phyloP scores from a whole-genome alignment of 495 filamentous ascomycete species.

The Xylaria intraflava region DNA sequence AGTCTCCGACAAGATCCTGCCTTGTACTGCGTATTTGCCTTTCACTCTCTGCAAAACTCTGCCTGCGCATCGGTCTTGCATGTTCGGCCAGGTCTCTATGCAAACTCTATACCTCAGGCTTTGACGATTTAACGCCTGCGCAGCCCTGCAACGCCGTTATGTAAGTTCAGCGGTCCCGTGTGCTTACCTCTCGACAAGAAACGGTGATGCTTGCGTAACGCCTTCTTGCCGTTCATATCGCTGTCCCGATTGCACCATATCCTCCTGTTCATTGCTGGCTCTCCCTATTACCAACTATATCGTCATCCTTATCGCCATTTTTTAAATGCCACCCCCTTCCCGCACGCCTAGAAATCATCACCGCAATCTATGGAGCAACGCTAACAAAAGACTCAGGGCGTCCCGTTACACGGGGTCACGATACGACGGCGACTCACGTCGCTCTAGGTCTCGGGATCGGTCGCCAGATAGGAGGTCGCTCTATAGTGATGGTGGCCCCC shows the following conservation, averaged over 20 bases:
- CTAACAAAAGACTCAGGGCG: conserved; percentile 21
- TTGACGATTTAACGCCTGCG: background rate
- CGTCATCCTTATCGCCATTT: background rate
- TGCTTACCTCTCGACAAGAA: conserved; percentile 2
- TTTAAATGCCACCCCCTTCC: background rate
- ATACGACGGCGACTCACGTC: conserved; percentile 41
- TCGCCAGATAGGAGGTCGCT: conserved; percentile 50
- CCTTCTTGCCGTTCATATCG: background rate
- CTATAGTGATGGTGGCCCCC: conserved; percentile 43
- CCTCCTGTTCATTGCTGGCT: background rate
- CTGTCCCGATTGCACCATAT: background rate
- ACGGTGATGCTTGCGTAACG: background rate
- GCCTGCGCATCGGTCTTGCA: background rate
- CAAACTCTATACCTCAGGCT: background rate
- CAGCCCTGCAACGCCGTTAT: background rate
- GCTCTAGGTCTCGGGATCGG: conserved; percentile 51
- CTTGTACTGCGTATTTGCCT: background rate
- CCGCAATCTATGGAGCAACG: background rate
- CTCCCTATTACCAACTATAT: no score
- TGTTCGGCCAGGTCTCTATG: background rate
- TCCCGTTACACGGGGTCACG: conserved; percentile 40
- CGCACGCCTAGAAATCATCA: background rate
- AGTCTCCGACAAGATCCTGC: background rate
- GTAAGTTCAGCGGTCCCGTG: background rate
- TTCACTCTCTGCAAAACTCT: background rate